Evolutionary conservation across 768 basidiomycete genomes (phyloP).

Genomic region (Tulasnella sp.): DNA sequence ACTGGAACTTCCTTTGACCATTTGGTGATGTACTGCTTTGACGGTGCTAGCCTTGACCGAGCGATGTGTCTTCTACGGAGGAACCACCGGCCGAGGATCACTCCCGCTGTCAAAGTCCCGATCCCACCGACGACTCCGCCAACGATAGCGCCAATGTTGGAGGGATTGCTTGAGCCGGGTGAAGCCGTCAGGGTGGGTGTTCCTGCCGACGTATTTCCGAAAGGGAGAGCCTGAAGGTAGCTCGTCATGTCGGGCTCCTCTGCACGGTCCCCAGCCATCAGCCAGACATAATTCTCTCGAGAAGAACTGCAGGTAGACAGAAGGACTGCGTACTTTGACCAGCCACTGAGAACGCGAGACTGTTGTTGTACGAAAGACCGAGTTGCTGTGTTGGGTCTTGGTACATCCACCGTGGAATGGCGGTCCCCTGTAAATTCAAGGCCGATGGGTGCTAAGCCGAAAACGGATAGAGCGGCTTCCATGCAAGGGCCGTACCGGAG

Average conservation of each 20-base stretch:
- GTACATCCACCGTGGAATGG: constrained; percentile 27
- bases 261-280: background rate
- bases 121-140: constrained; percentile 22
- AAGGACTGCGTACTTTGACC: background rate
- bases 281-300: too few species aligned
- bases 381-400: constrained; percentile 23
- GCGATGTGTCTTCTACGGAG: background rate
- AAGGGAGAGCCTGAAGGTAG: too few species aligned
- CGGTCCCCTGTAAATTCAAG: constrained; percentile 21
- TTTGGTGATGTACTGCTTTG: constrained; percentile 30
- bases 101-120: background rate
- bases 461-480: background rate
- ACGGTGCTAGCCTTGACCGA: constrained; percentile 21
- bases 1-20: constrained; percentile 30
- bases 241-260: background rate
- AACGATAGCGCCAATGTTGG: constrained; percentile 31
- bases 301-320: background rate
- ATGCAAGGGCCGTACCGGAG: constrained; percentile 21
- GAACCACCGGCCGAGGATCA: constrained; percentile 18
- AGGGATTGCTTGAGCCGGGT: background rate
- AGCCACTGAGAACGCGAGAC: constrained; percentile 1
- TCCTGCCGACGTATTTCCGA: background rate
- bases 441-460: background rate
- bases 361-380: constrained; percentile 23
- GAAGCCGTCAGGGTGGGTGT: background rate